Percentiles rank a stretch among this genome's conserved stretches.
Conservation (phyloP, 2,329 filamentous ascomycete species). For the Pleurostoma richardsiae region DNA sequence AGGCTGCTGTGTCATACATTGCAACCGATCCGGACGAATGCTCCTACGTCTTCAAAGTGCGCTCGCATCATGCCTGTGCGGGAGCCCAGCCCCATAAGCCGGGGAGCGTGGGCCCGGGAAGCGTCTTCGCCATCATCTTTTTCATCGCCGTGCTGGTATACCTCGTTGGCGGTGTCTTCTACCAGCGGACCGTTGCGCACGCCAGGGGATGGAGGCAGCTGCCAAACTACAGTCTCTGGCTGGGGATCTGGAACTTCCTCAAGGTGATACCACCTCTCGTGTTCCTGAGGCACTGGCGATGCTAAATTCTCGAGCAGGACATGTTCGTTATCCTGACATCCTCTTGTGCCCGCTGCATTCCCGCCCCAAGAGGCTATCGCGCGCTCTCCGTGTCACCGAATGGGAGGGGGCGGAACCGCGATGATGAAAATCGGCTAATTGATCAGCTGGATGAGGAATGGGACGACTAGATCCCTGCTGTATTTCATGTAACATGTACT, state of each 20-base stretch:
- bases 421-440: conserved; percentile 90
- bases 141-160: conserved; percentile 77
- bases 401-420: conserved; percentile 46
- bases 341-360: conserved; percentile 63
- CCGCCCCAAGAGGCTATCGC: conserved; percentile 62
- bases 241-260: conserved; percentile 78
- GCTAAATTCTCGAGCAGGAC: conserved; percentile 35
- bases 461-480: conserved; percentile 58
- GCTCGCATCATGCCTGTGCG: conserved; percentile 76
- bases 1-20: conserved; percentile 76
- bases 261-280: conserved; percentile 52
- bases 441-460: conserved; percentile 96
- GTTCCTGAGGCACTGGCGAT: too few relatives aligned
- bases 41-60: conserved; percentile 92
- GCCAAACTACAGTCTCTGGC: conserved; percentile 92
- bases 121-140: conserved; percentile 85
- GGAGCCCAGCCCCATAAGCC: conserved; percentile 65
- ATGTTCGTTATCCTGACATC: conserved; percentile 64
- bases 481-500: too few relatives aligned
- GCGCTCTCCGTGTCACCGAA: conserved; percentile 52
- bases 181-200: conserved; percentile 91
- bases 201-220: conserved; percentile 92
- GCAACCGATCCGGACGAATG: conserved; percentile 81
- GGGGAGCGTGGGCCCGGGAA: conserved; percentile 63
- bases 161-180: conserved; percentile 86